Evolutionary conservation across 495 filamentous ascomycete species (phyloP), one percentile per base, ranked within the genome.

Genomic region (Letharia columbiana): DNA sequence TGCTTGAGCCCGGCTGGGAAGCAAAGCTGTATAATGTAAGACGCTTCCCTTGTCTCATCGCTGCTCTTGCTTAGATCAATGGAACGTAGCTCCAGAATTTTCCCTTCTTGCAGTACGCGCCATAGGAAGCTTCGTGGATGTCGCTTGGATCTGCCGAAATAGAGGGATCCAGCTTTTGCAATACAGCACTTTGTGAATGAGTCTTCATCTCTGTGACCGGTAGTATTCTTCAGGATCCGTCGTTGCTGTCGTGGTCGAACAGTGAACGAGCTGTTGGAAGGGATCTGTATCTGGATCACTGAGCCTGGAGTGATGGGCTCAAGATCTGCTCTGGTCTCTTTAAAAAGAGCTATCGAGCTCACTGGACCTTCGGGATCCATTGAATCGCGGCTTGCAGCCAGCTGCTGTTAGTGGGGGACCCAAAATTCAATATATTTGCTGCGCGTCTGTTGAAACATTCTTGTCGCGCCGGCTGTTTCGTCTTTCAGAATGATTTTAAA

Each of bases 81-180:
- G 44, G 86, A 86, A 74, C 90, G 88, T 62, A 98, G 80, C 73
- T 92, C 91, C 62, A 98, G 80, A 57, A 92, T 81, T 70, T 84
- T 89, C 71, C 86, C 86, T 71, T 88, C 86, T 72, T 95, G 87
- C 67, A 97, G 77, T 28, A 98, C 81, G 63, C 94, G 81, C 93
- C 95, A 98, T 33, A 96, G 81, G 70, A 98, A 92, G 72, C 83
- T 88, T 69, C 90, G 85, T 58, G 94, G 95, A 65, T 88, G 89
- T 63, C 79, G 77, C 65, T 85, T 84, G 69, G 86, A 81, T 71
- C 84, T 84, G 63, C 93, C 84, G 76, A 96, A 91, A 81, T 91
- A 95, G 50, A 98, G 83, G 1, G 90, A 89, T 31, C 89, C 89
- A 40, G 91, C 84, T 4, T 82, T 89, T 31, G 95, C 91, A 60